Base-by-base conservation (phyloP, 106 monocot species). In the Xerophyta viscosa region DNA sequence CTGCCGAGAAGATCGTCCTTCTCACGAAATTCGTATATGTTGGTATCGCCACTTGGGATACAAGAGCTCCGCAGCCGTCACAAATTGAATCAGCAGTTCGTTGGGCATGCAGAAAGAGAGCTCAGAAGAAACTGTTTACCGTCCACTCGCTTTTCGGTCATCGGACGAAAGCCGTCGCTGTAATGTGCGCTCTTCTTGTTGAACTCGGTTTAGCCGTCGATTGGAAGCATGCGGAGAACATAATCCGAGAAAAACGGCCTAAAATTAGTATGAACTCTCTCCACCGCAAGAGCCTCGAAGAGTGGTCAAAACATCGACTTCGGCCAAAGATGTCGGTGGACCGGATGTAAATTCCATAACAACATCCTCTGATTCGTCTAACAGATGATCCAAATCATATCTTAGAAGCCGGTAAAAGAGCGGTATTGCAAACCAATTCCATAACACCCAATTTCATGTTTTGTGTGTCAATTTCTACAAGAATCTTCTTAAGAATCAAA, bases 11-110 rank as follows among this genome's bases (percentile, higher is more conserved):
- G 57, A 29, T 46, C 67, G 19, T 42, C 61, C 24, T 15, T 78
- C 15, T 72, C 63, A 3, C 15, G 26, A 0, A 81, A 71, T 55
- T 63, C 75, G 19, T 96, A 96, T 76, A 7, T 96, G 46, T 88
- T n/a, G n/a, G 94, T 37, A 36, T 96, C 54, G 65, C 88, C 33
- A 88, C 84, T 24, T 96, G 88, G 94, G 94, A 96, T 66, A 88
- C 94, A 47, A 74, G 88, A 46, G 77, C 94, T 6, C 88, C 88
- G 37, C 54, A 58, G 20, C 81, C 81, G 49, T 69, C 70, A n/a
- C 71, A 73, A 23, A 88, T 96, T 59, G 94, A 88, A 61, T 78
- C 66, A 46, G 88, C 94, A 12, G 81, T 96, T 37, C 71, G 70
- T 12, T 96, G 94, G 94, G 88, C 75, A 54, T 62, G 70, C 65